Evolutionary conservation across 2,329 filamentous ascomycete species (phyloP), one percentile per base, ranked within the genome.

Genomic region (Beauveria medogensis): DNA sequence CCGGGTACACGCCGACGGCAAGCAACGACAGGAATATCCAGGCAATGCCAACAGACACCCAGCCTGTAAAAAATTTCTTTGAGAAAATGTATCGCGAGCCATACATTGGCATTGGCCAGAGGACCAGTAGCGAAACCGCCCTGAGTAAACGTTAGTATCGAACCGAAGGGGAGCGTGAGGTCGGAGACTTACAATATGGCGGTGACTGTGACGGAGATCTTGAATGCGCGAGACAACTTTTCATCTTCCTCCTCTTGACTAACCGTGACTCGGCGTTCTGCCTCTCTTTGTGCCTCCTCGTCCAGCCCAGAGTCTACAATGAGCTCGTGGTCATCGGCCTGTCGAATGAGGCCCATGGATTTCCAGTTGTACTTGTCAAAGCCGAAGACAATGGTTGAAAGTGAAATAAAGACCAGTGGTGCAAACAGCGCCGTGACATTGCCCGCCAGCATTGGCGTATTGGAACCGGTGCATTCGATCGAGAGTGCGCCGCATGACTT

Each of bases 81-180:
- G 70, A 72, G 43, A 74, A 75, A 59, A 96, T 82, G 70, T 96
- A 96, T 1, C 83, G 83, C 0, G 81, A 81, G 12, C 91, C 92
- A 69, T 94, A 96, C 85, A 96, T 86, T 1, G 92, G 92, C 82
- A 96, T 93, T 0, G 92, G 92, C 91, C 92, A 96, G 18, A 96
- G 81, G 2, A 96, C 80, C 0, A 96, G 77, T 60, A 96, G 78
- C 0, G 84, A 80, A 0, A 96, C 63, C 0, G 90, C 89, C 76
- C 65, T 70, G 54, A 24, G 6, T 3, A 20, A 7, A 1, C 0
- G 59, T 61, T 52, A 61, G 59, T 18, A 7, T 34, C 12, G 4
- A 50, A 12, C 2, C 10, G 3, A 51, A 9, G 16, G 10, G 20
- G 1, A 12, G 14, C 4, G 18, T 4, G 14, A 47, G 20, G 6